phyloP scores from a whole-genome alignment of 108 stramenopile genomes.

The Nitzschia putrida region DNA sequence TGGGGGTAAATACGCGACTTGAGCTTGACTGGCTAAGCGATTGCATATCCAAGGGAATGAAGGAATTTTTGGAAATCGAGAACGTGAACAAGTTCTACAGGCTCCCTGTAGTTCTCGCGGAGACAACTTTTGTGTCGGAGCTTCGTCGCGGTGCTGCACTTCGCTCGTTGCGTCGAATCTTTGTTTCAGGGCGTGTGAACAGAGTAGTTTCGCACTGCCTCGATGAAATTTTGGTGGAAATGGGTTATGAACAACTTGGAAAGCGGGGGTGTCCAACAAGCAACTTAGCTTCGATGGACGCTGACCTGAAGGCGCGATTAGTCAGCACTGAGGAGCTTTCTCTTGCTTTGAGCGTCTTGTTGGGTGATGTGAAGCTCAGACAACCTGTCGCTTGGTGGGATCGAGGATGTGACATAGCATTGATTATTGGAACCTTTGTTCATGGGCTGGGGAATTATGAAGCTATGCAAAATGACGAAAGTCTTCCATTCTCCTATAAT shows the following conservation, averaged over 20 bases:
- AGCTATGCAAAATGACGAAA: constrained; percentile 75
- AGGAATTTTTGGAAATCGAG: constrained; percentile 58
- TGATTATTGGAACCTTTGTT: constrained; percentile 79
- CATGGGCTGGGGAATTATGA: constrained; percentile 87
- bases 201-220: constrained; percentile 58
- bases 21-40: constrained; percentile 72
- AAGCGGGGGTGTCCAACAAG: constrained; percentile 72
- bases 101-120: constrained; percentile 67
- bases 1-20: constrained; percentile 38
- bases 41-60: constrained; percentile 54
- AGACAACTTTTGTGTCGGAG: constrained; percentile 55
- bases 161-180: constrained; percentile 66
- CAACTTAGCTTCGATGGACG: constrained; percentile 61
- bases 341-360: constrained; percentile 30
- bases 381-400: constrained; percentile 83
- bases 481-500: constrained; percentile 61
- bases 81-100: constrained; percentile 53
- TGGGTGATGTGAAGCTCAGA: constrained; percentile 25
- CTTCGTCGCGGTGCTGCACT: constrained; percentile 67
- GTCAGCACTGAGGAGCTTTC: constrained; percentile 76
- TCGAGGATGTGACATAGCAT: constrained; percentile 74
- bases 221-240: constrained; percentile 47
- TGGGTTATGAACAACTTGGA: constrained; percentile 77
- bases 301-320: constrained; percentile 71
- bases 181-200: constrained; percentile 66